Conservation (phyloP, 2,329 filamentous ascomycete species). For the Nannizzia gypsea region DNA sequence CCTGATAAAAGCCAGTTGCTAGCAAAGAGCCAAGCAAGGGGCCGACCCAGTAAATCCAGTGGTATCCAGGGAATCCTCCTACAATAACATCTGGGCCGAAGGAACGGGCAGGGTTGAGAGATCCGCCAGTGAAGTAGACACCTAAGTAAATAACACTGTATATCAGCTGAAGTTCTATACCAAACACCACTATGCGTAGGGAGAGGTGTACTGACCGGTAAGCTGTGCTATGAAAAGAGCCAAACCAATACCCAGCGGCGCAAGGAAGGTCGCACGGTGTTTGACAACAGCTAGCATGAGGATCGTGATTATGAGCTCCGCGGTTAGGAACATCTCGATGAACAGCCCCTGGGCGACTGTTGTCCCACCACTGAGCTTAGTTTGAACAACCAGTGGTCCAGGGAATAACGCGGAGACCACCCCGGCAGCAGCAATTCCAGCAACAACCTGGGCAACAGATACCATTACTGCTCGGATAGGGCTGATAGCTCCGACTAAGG, state of each 20-base stretch:
- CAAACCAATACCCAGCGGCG: conserved; percentile 60
- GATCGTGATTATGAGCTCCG: conserved; percentile 52
- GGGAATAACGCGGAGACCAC: conserved; percentile 49
- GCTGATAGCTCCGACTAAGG: conserved; percentile 47
- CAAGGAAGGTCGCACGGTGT: conserved; percentile 59
- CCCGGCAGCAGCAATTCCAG: conserved; percentile 47
- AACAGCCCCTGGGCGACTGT: conserved; percentile 50
- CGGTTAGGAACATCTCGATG: conserved; percentile 55
- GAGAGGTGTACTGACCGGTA: conserved; percentile 26
- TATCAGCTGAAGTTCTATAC: neutral
- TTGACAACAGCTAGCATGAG: conserved; percentile 63
- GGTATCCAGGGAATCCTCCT: conserved; percentile 35
- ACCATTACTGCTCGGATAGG: conserved; percentile 42
- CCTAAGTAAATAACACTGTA: conserved; percentile 19
- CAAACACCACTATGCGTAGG: no score
- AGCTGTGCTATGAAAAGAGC: conserved; percentile 53
- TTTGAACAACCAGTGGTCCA: conserved; percentile 44
- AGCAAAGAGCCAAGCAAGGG: conserved; percentile 36
- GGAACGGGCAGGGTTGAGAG: conserved; percentile 38
- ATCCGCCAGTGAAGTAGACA: conserved; percentile 39
- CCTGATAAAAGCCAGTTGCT: conserved; percentile 39
- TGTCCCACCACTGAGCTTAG: conserved; percentile 43
- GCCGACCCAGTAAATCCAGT: conserved; percentile 43
- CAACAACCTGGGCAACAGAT: conserved; percentile 47
- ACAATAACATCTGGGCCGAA: conserved; percentile 39